Evolutionary conservation across 371 early-diverging fungal genomes (phyloP).

Genomic region (Agmasoma carcini): DNA sequence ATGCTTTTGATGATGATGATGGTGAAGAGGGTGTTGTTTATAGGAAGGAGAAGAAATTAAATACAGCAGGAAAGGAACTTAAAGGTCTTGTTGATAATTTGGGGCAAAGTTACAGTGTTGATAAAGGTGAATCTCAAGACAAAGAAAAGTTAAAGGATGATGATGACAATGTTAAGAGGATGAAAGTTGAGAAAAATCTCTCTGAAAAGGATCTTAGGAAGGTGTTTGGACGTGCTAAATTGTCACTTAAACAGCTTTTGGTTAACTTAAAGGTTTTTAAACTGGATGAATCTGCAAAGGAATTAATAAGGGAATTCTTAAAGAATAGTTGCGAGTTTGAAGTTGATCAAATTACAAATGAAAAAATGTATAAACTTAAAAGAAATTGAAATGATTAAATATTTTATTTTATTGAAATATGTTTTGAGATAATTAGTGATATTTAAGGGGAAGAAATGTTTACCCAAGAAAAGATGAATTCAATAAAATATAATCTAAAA

Average conservation of each 20-base stretch:
- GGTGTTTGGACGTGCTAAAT: slow-evolving; percentile 4
- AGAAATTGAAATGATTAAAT: slow-evolving; percentile 1
- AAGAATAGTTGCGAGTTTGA: slow-evolving; percentile 34
- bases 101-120: slow-evolving; percentile 18
- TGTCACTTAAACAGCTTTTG: slow-evolving; percentile 38
- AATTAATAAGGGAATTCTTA: slow-evolving; percentile 37
- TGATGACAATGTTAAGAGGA: slow-evolving; percentile 14
- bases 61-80: slow-evolving; percentile 38
- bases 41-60: slow-evolving; percentile 35
- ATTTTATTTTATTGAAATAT: too few species aligned
- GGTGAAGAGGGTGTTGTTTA: slow-evolving; percentile 40
- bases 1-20: slow-evolving; percentile 54
- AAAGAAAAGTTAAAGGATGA: slow-evolving; percentile 7
- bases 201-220: slow-evolving; percentile 13
- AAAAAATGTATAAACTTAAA: slow-evolving; percentile 38
- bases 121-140: background rate
- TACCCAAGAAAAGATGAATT: too few species aligned
- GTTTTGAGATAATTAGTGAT: too few species aligned
- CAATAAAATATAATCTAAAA: too few species aligned
- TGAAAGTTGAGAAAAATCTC: background rate
- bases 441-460: too few species aligned
- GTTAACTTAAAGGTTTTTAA: slow-evolving; percentile 21
- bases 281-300: slow-evolving; percentile 36
- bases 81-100: slow-evolving; percentile 45
- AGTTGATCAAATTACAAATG: slow-evolving; percentile 20